Conservation (phyloP, 2,329 filamentous ascomycete species). For the Niveomyces coronatus region DNA sequence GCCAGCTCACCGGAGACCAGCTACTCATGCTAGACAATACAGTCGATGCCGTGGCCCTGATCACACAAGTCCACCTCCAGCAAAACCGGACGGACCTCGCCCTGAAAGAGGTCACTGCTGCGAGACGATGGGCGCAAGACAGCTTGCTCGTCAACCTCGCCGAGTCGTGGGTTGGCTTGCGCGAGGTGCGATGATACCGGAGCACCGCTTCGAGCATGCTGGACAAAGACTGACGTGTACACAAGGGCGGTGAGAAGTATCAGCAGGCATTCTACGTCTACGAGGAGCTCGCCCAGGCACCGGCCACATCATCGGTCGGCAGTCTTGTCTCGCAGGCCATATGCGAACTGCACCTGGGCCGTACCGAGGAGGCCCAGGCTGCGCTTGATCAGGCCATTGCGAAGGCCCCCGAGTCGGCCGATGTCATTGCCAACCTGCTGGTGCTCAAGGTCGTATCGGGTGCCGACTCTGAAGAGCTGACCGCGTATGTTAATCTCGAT, state of each 20-base stretch:
- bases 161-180: slow-evolving; percentile 87
- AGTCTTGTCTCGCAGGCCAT: slow-evolving; percentile 82
- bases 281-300: slow-evolving; percentile 85
- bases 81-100: slow-evolving; percentile 90
- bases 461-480: slow-evolving; percentile 54
- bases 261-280: slow-evolving; percentile 97
- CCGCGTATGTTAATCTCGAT: slow-evolving; percentile 38
- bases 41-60: slow-evolving; percentile 72
- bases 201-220: too few species aligned
- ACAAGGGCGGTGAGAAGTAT: slow-evolving; percentile 84
- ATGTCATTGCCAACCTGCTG: slow-evolving; percentile 72
- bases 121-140: slow-evolving; percentile 90
- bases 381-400: slow-evolving; percentile 72
- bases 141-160: slow-evolving; percentile 87
- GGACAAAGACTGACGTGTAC: slow-evolving; percentile 16
- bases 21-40: too few species aligned
- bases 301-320: slow-evolving; percentile 65
- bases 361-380: slow-evolving; percentile 78
- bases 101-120: slow-evolving; percentile 75
- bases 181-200: slow-evolving; percentile 70
- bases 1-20: too few species aligned
- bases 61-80: slow-evolving; percentile 83
- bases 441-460: slow-evolving; percentile 71
- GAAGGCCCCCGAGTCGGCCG: slow-evolving; percentile 59
- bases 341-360: slow-evolving; percentile 81